A percentile compares a stretch with the other conserved stretches of the same genome.
Conservation (phyloP, 306 rosid genomes). For the Fagus sylvatica region DNA sequence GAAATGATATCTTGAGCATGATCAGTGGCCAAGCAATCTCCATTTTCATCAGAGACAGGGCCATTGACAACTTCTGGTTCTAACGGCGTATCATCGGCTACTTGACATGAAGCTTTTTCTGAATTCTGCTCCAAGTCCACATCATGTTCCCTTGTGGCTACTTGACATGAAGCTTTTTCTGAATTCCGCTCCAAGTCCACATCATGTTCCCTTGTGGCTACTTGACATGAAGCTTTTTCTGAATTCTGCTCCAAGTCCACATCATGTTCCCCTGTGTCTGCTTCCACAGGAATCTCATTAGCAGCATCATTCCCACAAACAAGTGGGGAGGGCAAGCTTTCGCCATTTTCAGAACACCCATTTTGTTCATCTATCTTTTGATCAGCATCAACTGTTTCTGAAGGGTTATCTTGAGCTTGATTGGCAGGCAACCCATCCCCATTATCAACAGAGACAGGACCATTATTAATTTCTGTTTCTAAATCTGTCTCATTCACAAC, state of each 20-base stretch:
- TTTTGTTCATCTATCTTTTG: neutral
- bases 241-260: conserved; percentile 22
- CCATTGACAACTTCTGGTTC: conserved; percentile 15
- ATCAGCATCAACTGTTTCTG: neutral
- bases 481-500: neutral
- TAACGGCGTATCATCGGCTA: neutral
- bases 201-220: no score
- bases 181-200: conserved; percentile 15
- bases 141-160: conserved; percentile 3
- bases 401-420: neutral
- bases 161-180: conserved; percentile 13
- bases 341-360: conserved; percentile 15
- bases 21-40: conserved; percentile 25
- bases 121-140: conserved; percentile 22
- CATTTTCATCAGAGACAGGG: conserved; percentile 7
- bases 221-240: neutral
- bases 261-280: conserved; percentile 5
- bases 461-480: neutral
- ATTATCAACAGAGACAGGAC: neutral
- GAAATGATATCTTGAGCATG: conserved; percentile 21
- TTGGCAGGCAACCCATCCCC: conserved; percentile 4
- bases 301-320: conserved; percentile 7
- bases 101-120: neutral
- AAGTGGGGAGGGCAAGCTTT: neutral
- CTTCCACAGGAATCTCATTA: conserved; percentile 13